phyloP scores from a whole-genome alignment of 2,329 filamentous ascomycete species.

The Aspergillus pseudoviridinutans region DNA sequence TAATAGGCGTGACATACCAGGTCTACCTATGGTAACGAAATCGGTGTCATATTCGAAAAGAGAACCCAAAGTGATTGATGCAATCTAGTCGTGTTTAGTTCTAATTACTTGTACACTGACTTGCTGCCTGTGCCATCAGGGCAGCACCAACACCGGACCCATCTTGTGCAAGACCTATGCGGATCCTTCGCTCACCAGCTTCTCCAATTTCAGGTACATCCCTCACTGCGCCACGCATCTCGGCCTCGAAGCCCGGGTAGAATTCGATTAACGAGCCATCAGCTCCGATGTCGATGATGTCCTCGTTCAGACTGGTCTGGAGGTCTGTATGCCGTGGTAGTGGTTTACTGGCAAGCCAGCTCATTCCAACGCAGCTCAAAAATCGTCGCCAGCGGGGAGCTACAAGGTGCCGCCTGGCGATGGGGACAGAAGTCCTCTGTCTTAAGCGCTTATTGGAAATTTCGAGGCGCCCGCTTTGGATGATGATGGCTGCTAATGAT shows the following conservation, averaged over 20 bases:
- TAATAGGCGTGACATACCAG: too few relatives aligned
- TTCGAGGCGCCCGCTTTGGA: slow-evolving; percentile 9
- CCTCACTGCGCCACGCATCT: slow-evolving; percentile 17
- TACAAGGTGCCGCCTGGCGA: background rate
- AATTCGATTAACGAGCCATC: slow-evolving; percentile 19
- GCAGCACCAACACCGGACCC: slow-evolving; percentile 21
- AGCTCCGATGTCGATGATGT: slow-evolving; percentile 17
- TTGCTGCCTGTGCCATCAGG: slow-evolving; percentile 16
- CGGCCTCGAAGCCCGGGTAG: slow-evolving; percentile 15
- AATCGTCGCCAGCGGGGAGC: slow-evolving; percentile 9
- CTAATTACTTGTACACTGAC: background rate
- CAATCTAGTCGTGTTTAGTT: too few relatives aligned
- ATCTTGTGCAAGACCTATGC: slow-evolving; percentile 20
- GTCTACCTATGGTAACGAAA: too few relatives aligned
- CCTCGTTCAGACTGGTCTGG: background rate
- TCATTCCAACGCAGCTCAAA: slow-evolving; percentile 3
- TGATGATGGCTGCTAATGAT: slow-evolving; percentile 14
- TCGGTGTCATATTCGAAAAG: too few relatives aligned
- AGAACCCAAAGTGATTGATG: too few relatives aligned
- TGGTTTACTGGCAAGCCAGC: background rate
- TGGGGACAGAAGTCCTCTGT: background rate
- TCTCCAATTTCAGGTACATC: slow-evolving; percentile 8
- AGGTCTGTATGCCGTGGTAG: too few relatives aligned
- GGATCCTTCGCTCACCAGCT: slow-evolving; percentile 13
- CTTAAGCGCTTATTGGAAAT: background rate